Conservation (phyloP, 352 stramenopile species). For the Hyphochytrium catenoides region DNA sequence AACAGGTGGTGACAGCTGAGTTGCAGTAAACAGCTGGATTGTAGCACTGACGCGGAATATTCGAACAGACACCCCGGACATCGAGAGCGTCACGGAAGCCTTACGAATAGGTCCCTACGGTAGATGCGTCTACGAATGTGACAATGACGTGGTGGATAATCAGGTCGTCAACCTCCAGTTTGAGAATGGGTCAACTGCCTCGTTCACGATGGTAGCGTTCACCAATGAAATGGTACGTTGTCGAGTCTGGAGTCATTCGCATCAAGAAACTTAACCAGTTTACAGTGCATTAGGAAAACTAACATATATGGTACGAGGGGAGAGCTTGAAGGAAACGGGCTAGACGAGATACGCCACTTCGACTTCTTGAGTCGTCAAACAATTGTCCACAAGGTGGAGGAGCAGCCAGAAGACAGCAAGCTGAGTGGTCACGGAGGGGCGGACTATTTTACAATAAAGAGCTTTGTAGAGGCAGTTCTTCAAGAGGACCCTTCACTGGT, state of each 20-base stretch:
- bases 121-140: conserved; percentile 9
- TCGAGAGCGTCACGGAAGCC: conserved; percentile 6
- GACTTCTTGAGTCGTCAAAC: conserved; percentile 5
- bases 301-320: conserved; percentile 8
- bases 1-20: conserved; percentile 1
- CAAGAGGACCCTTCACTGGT: conserved; percentile 5
- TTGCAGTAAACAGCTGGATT: no score
- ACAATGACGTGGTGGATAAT: conserved; percentile 11
- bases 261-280: no score
- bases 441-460: conserved; percentile 10
- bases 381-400: not conserved
- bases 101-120: conserved; percentile 8
- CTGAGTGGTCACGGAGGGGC: conserved; percentile 9
- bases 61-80: not conserved
- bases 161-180: conserved; percentile 12
- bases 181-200: conserved; percentile 6
- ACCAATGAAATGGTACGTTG: conserved; percentile 3
- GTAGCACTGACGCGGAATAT: no score
- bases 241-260: no score
- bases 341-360: conserved; percentile 4
- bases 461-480: conserved; percentile 7
- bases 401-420: not conserved
- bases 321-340: conserved; percentile 6
- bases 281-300: conserved; percentile 7
- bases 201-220: conserved; percentile 9